A percentile compares a stretch with the other conserved stretches of the same genome.
phyloP scores from a whole-genome alignment of 768 basidiomycete genomes.

The Pleurotus tuoliensis region DNA sequence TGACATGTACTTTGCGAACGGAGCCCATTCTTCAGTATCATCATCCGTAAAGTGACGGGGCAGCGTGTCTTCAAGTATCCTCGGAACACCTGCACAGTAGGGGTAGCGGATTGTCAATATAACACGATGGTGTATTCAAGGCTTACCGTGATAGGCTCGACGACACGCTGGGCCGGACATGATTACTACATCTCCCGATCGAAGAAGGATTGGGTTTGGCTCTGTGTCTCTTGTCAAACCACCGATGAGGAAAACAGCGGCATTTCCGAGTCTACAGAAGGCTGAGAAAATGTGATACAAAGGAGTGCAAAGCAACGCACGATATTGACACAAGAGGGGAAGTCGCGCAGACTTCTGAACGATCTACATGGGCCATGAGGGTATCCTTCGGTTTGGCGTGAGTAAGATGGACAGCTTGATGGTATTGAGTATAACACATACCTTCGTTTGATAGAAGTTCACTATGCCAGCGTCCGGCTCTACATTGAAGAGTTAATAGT shows the following conservation, averaged over 20 bases:
- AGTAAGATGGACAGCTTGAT: not conserved
- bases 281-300: not conserved
- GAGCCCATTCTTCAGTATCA: conserved; percentile 44
- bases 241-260: conserved; percentile 88
- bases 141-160: conserved; percentile 88
- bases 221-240: conserved; percentile 70
- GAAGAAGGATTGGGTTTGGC: conserved; percentile 79
- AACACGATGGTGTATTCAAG: not conserved
- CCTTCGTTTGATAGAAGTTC: conserved; percentile 88
- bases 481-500: conserved; percentile 22
- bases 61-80: conserved; percentile 78
- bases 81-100: conserved; percentile 63
- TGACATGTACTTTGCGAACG: conserved; percentile 61
- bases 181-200: conserved; percentile 88
- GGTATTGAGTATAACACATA: conserved; percentile 11
- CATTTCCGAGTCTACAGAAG: conserved; percentile 70
- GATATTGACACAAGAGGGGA: conserved; percentile 93
- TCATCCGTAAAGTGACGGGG: conserved; percentile 53
- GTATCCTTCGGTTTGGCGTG: conserved; percentile 57
- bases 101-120: not conserved
- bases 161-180: conserved; percentile 89
- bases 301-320: conserved; percentile 39
- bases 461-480: conserved; percentile 96
- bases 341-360: conserved; percentile 89
- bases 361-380: conserved; percentile 97